Base-by-base conservation (phyloP, 2,329 filamentous ascomycete species). In the Coleophoma crateriformis region DNA sequence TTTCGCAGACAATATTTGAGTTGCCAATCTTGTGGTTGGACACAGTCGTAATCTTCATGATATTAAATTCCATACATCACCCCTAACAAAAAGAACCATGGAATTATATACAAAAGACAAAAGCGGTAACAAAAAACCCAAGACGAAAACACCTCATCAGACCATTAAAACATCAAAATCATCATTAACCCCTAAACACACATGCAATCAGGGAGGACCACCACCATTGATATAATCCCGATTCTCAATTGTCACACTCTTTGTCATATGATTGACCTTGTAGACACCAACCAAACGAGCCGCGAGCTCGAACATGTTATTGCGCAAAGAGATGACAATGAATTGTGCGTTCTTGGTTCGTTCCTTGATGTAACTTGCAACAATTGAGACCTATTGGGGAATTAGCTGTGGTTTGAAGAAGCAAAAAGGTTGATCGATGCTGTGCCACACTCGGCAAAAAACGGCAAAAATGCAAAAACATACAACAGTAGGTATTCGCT, bases 251-350 rank as follows among this genome's bases (percentile, higher is more conserved):
- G 88, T 90, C 19, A 94, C 88, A 68, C 87, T 91, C 81, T 92
- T 94, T 53, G 88, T 94, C 84, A 97, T 99, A 70, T 99, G 92
- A 71, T 95, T 97, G 67, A 99, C 94, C 77, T 99, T 99, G 77
- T 99, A 99, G 49, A 99, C 94, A 59, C 95, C 95, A 13, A 99
- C 90, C 52, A 99, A 79, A 49, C 95, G 82, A 50, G 90, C 84
- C n/a, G 95, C 92, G 55, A 99, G 82, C 76, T 99, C 94, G 70
- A 99, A 99, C 94, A 99, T 99, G 75, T 99, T 99, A 72, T 99
- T 99, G 63, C 94, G 80, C 62, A 99, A 76, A 14, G 90, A 96
- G 65, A 99, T 99, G 64, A 99, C 94, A 61, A 99, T 94, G 68
- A 99, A 99, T 67, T 99, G 94, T 2, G 94, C 95, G 71, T 99